phyloP scores from a whole-genome alignment of 495 filamentous ascomycete species.

The Penicillium cinerascens region DNA sequence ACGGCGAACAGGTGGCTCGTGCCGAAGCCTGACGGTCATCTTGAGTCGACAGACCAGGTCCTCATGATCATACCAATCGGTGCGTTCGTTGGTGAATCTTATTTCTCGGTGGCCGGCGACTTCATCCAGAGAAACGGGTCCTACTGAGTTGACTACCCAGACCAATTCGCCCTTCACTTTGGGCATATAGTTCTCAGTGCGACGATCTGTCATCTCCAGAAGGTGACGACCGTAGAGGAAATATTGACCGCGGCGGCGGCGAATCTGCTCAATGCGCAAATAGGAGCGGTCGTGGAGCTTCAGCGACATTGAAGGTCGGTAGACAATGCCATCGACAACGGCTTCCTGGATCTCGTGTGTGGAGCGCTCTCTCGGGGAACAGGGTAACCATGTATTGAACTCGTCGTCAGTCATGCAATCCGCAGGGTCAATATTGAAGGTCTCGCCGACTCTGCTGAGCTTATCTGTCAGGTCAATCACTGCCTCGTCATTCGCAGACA shows the following conservation, averaged over 20 bases:
- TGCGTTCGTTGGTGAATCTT: slow-evolving; percentile 32
- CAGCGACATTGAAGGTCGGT: neutral
- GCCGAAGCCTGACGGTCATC: neutral
- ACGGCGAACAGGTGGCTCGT: neutral
- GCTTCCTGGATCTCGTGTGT: neutral
- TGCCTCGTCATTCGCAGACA: neutral
- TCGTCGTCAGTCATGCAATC: neutral
- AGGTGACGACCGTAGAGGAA: neutral
- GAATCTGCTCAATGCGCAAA: neutral
- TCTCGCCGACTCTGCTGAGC: neutral
- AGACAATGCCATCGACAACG: neutral
- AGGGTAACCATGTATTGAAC: neutral
- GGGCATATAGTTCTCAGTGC: slow-evolving; percentile 1
- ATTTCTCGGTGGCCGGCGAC: slow-evolving; percentile 26
- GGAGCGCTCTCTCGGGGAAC: neutral
- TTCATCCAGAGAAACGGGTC: slow-evolving; percentile 6
- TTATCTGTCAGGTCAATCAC: neutral
- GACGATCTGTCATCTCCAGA: neutral
- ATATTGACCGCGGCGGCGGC: neutral
- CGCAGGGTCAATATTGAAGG: neutral
- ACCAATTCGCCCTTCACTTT: slow-evolving; percentile 6
- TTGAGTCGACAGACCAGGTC: slow-evolving; percentile 33
- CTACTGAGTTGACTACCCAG: neutral
- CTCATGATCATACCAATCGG: slow-evolving; percentile 2
- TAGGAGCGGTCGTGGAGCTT: neutral